A percentile compares a stretch with the other conserved stretches of the same genome.
Evolutionary conservation across 2,329 filamentous ascomycete genomes (phyloP).

Genomic region (Fusarium sp.): DNA sequence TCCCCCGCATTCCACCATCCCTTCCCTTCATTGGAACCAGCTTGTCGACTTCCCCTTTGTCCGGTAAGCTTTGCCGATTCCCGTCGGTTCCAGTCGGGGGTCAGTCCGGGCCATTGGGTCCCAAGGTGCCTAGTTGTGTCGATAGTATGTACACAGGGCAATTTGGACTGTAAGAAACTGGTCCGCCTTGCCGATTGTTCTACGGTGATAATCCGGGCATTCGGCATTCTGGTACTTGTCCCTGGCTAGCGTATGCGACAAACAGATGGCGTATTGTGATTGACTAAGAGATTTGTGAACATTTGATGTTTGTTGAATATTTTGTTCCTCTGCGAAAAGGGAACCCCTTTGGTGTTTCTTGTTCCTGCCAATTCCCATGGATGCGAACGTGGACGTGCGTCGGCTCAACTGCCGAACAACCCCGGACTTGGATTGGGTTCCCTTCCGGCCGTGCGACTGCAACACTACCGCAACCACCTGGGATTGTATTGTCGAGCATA

Average conservation of each 20-base stretch:
- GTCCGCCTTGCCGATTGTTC: background rate
- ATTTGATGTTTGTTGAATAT: no score
- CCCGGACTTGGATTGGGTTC: background rate
- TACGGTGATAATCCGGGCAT: slow-evolving; percentile 37
- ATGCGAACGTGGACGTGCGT: slow-evolving; percentile 12
- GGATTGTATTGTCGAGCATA: background rate
- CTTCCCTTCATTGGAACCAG: background rate
- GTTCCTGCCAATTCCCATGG: background rate
- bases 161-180: no score
- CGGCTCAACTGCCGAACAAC: slow-evolving; percentile 4
- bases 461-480: background rate
- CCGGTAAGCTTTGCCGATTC: slow-evolving; percentile 29
- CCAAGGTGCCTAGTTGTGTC: no score
- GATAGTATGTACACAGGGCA: no score
- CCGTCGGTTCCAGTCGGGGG: slow-evolving; percentile 27
- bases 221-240: slow-evolving; percentile 27
- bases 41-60: slow-evolving; percentile 24
- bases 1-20: slow-evolving; percentile 31
- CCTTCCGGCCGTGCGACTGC: slow-evolving; percentile 8
- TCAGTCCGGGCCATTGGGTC: slow-evolving; percentile 18
- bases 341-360: background rate
- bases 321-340: no score
- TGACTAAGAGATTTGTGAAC: background rate
- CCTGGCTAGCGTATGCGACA: slow-evolving; percentile 12
- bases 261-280: background rate